Percentiles rank a stretch among this genome's conserved stretches.
These are phyloP conservation scores for Pythium catenulatum DNA, from an alignment of 352 stramenopile genomes.

Conservation along the genomic window DNA sequence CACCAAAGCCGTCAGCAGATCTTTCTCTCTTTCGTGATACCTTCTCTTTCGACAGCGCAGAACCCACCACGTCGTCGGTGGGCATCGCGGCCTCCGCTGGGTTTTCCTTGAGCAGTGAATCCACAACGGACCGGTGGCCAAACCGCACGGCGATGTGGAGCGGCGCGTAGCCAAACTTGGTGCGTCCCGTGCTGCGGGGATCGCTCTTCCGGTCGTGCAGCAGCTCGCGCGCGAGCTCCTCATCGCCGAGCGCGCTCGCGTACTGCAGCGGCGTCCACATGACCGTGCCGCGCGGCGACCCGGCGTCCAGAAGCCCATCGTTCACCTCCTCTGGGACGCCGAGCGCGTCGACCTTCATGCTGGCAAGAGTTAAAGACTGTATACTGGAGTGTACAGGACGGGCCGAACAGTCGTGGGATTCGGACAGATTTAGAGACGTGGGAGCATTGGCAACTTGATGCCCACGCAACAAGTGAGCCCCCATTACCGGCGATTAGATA, in stretches of 20 bases:
- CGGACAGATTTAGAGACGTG: no score
- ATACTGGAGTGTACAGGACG: neutral
- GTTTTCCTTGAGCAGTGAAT: constrained; percentile 67
- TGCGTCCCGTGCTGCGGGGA: constrained; percentile 59
- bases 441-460: no score
- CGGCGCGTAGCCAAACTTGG: constrained; percentile 78
- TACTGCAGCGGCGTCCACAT: constrained; percentile 88
- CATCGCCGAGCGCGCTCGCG: constrained; percentile 83
- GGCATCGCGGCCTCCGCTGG: constrained; percentile 45
- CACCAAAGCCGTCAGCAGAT: neutral
- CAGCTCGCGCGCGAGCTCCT: constrained; percentile 66
- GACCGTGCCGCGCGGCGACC: constrained; percentile 74
- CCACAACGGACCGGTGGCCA: constrained; percentile 74
- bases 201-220: constrained; percentile 56
- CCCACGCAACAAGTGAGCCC: no score
- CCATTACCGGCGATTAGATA: no score
- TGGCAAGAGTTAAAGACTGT: neutral
- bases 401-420: no score
- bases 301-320: constrained; percentile 69
- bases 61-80: constrained; percentile 52
- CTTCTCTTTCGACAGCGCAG: no score
- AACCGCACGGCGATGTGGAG: constrained; percentile 85
- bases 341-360: constrained; percentile 71
- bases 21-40: no score
- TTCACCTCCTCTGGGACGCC: constrained; percentile 60